Conservation (phyloP, 129 eudicot species). For the Ambrosia artemisiifolia region DNA sequence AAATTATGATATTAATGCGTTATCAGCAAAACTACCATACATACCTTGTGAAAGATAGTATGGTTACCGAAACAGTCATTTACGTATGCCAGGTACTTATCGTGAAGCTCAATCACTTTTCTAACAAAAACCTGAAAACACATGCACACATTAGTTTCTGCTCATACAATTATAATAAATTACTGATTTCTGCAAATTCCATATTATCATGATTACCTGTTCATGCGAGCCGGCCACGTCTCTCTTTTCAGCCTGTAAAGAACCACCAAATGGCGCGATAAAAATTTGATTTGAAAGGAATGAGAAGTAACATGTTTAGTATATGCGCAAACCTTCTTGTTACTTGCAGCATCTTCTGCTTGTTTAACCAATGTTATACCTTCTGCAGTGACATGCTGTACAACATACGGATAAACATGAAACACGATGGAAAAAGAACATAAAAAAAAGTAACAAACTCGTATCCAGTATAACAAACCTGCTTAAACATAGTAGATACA, state of each 20-base stretch:
- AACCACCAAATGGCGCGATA: not conserved
- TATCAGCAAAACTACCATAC: slow-evolving; percentile 10
- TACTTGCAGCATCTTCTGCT: slow-evolving; percentile 95
- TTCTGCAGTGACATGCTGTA: slow-evolving; percentile 93
- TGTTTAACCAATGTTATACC: slow-evolving; percentile 88
- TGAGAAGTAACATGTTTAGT: not conserved
- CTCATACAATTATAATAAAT: not conserved
- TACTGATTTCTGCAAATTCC: not conserved
- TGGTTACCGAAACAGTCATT: slow-evolving; percentile 75
- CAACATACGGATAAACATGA: slow-evolving; percentile 20
- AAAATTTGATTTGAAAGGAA: not conserved
- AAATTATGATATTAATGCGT: not conserved
- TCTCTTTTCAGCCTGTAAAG: slow-evolving; percentile 74
- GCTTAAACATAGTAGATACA: slow-evolving; percentile 74
- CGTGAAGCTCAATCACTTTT: slow-evolving; percentile 91
- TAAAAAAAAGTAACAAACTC: not conserved
- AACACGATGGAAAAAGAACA: not conserved
- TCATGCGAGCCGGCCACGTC: slow-evolving; percentile 83
- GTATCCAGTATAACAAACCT: slow-evolving; percentile 49
- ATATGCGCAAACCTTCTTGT: slow-evolving; percentile 56
- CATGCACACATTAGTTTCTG: slow-evolving; percentile 1
- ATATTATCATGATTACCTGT: slow-evolving; percentile 46
- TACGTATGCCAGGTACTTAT: slow-evolving; percentile 82
- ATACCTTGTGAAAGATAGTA: slow-evolving; percentile 93
- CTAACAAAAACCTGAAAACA: slow-evolving; percentile 64